Base-by-base conservation (phyloP, 129 eudicot genomes). In the Ambrosia trifida region DNA sequence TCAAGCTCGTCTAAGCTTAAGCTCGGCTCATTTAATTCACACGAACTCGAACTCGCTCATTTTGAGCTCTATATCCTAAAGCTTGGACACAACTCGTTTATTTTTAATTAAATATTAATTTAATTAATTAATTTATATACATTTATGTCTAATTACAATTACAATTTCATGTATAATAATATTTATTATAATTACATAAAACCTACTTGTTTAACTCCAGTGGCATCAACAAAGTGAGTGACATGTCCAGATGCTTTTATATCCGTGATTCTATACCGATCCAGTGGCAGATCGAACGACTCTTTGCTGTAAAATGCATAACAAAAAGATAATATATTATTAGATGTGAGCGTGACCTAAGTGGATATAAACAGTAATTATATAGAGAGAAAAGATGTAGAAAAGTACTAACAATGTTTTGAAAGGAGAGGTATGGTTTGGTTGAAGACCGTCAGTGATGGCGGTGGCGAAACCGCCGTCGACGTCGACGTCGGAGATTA, bases 221-320 rank as follows among this genome's bases (percentile, higher is more conserved):
- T 52, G 38, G 82, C 17, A 75, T 83, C 84, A 13, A 87, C 74
- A 58, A 85, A 91, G 71, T 90, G 89, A 71, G 78, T 65, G 11
- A 85, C 24, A 16, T 50, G 33, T 19, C 87, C 97, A 6, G 89
- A 85, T 7, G 86, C 91, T 83, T 57, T 83, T 36, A 17, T 51
- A 51, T 85, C 88, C 64, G 56, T 83, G 68, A 91, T 82, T 69
- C 95, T 89, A 28, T 85, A 91, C 19, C 75, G 64, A 49, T 80
- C 80, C 47, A 91, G 68, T 4, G 97, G 45, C 28, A 87, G 80
- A 66, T 83, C 89, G 61, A 91, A 87, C n/a, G 86, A 77, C 52
- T 91, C 86, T 41, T 80, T 81, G 52, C 97, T 91, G 82, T 13
- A 53, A 50, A 8, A 61, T 16, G 7, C 19, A 75, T 5, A 2